phyloP scores from a whole-genome alignment of 345 rosid species.

The Erysimum cheiranthoides region DNA sequence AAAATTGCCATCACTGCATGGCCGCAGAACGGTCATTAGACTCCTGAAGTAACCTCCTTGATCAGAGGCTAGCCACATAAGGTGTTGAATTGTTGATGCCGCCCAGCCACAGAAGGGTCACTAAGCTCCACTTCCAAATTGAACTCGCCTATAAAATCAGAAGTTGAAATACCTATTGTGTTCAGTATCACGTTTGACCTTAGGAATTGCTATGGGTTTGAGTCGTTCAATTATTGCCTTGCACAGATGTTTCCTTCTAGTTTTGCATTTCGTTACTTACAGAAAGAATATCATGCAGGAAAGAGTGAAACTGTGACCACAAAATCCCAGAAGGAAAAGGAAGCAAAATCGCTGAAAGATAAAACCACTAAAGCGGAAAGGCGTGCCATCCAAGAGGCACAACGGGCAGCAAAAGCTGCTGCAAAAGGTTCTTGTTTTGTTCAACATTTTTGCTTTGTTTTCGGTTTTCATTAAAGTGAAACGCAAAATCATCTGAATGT shows the following conservation, averaged over 20 bases:
- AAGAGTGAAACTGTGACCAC: slow-evolving; percentile 39
- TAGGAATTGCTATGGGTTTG: slow-evolving; percentile 9
- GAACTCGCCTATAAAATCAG: slow-evolving; percentile 5
- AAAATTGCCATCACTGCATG: not conserved
- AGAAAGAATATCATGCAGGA: slow-evolving; percentile 49
- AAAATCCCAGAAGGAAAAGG: slow-evolving; percentile 49
- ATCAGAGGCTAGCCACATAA: not conserved
- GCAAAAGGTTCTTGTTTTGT: slow-evolving; percentile 42
- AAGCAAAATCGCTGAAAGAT: slow-evolving; percentile 55
- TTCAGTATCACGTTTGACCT: not conserved
- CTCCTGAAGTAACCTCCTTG: not conserved
- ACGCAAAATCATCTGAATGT: not conserved
- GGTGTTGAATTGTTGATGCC: not conserved
- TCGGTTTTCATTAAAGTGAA: not conserved
- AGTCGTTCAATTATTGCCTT: slow-evolving; percentile 8
- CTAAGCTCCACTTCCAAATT: not conserved
- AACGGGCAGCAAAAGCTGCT: slow-evolving; percentile 67
- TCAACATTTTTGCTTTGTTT: not conserved
- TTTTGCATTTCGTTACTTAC: slow-evolving; percentile 31
- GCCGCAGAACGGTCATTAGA: not conserved
- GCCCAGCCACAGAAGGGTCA: slow-evolving; percentile 1
- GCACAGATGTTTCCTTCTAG: slow-evolving; percentile 6
- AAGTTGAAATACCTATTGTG: not conserved
- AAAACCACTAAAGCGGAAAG: slow-evolving; percentile 76
- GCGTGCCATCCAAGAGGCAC: slow-evolving; percentile 73